Percentiles rank a stretch among this genome's conserved stretches.
Conservation (phyloP, 768 basidiomycete genomes). For the Mycena galopus region DNA sequence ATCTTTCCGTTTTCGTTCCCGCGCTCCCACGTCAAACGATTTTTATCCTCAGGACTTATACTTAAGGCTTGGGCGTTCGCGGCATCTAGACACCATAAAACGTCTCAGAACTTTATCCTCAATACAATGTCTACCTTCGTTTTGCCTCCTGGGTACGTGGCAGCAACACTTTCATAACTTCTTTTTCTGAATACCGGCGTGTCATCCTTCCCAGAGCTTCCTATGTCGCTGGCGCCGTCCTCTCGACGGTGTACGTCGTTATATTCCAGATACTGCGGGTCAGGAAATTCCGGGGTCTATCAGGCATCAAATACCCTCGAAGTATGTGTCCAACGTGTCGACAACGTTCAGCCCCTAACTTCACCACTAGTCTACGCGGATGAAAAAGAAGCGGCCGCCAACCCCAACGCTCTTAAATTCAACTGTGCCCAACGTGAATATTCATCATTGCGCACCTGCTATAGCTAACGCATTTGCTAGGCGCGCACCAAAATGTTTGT, state of each 20-base stretch:
- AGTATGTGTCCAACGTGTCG: slow-evolving; percentile 51
- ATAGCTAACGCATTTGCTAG: slow-evolving; percentile 46
- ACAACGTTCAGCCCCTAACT: background rate
- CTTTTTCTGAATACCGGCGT: too few relatives aligned
- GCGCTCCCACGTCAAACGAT: too few relatives aligned
- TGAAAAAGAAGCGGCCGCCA: slow-evolving; percentile 50
- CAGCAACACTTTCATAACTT: background rate
- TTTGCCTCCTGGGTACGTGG: slow-evolving; percentile 30
- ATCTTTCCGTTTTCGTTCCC: too few relatives aligned
- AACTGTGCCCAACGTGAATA: slow-evolving; percentile 79
- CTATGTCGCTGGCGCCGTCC: slow-evolving; percentile 69
- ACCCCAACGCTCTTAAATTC: slow-evolving; percentile 68
- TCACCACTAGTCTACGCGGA: slow-evolving; percentile 76
- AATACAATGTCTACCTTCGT: slow-evolving; percentile 4
- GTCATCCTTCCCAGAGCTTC: slow-evolving; percentile 54
- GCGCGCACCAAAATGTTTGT: slow-evolving; percentile 72
- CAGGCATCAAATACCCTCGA: slow-evolving; percentile 77
- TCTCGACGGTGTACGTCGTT: slow-evolving; percentile 66
- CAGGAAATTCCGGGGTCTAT: slow-evolving; percentile 58
- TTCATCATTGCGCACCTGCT: background rate
- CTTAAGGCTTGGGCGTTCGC: background rate
- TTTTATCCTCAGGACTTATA: too few relatives aligned
- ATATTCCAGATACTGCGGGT: slow-evolving; percentile 61
- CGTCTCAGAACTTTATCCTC: background rate
- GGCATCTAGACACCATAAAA: background rate